phyloP scores from a whole-genome alignment of 1,139 yeast species.

The Dujonia santamariae region DNA sequence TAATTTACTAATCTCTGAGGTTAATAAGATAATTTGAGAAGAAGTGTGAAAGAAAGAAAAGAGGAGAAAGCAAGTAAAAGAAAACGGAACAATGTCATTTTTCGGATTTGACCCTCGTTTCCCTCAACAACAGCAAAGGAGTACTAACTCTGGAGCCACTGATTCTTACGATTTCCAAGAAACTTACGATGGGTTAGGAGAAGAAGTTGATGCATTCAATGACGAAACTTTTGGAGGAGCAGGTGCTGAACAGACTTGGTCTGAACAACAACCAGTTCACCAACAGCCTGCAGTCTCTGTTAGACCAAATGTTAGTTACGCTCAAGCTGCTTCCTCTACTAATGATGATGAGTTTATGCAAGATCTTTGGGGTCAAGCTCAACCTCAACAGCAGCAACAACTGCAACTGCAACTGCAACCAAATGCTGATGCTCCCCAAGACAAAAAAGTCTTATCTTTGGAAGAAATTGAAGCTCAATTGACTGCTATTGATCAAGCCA shows the following conservation, averaged over 20 bases:
- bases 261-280: conserved; percentile 37
- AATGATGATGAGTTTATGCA: conserved; percentile 49
- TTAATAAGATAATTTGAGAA: no score
- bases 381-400: conserved; percentile 13
- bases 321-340: conserved; percentile 48
- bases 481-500: conserved; percentile 42
- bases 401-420: conserved; percentile 10
- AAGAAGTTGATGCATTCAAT: conserved; percentile 74
- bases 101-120: conserved; percentile 54
- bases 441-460: conserved; percentile 55
- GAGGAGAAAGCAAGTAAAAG: background rate
- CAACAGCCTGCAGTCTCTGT: conserved; percentile 19
- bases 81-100: conserved; percentile 42
- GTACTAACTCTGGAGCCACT: conserved; percentile 5
- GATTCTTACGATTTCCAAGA: conserved; percentile 73
- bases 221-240: conserved; percentile 83
- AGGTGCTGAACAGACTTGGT: conserved; percentile 11
- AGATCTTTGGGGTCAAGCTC: conserved; percentile 41
- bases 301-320: conserved; percentile 49
- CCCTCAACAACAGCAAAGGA: conserved; percentile 21
- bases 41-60: no score
- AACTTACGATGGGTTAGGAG: conserved; percentile 73
- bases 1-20: no score
- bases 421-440: conserved; percentile 21
- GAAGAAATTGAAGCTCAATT: conserved; percentile 79